Conservation (phyloP, 257 asterid genomes). For the Penstemon barbatus region DNA sequence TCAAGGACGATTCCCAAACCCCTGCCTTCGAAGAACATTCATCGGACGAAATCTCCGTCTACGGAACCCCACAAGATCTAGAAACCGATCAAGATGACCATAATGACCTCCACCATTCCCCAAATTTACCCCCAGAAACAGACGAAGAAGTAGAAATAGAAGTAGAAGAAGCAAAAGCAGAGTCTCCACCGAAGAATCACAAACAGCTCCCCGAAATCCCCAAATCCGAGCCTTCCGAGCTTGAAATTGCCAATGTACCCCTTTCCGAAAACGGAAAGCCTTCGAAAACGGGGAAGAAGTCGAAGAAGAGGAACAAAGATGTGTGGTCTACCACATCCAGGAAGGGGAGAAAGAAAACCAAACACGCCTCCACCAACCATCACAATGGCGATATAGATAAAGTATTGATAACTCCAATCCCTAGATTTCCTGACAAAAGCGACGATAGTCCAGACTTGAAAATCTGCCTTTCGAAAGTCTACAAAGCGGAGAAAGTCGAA, state of each 20-base stretch:
- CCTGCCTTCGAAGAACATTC: conserved; percentile 37
- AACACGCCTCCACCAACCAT: conserved; percentile 45
- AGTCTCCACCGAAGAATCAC: conserved; percentile 62
- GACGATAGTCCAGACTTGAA: conserved; percentile 64
- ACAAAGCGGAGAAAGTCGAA: conserved; percentile 94
- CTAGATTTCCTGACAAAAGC: conserved; percentile 77
- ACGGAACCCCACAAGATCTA: conserved; percentile 23
- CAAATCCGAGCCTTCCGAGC: conserved; percentile 3
- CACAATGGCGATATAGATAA: conserved; percentile 48
- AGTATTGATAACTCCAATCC: conserved; percentile 71
- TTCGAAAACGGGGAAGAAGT: conserved; percentile 54
- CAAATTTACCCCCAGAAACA: conserved; percentile 32
- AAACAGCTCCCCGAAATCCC: conserved; percentile 50
- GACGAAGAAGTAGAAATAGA: conserved; percentile 37
- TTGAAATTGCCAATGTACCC: conserved; percentile 39
- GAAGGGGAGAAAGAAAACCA: conserved; percentile 67
- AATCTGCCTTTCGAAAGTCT: conserved; percentile 79
- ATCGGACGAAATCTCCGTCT: conserved; percentile 27
- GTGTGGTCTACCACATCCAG: conserved; percentile 81
- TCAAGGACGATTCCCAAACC: conserved; percentile 35
- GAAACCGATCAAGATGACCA: too few relatives aligned
- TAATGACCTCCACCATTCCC: too few relatives aligned
- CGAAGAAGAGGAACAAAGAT: conserved; percentile 76
- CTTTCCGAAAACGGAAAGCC: conserved; percentile 32
- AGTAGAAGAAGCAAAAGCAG: conserved; percentile 44